phyloP scores from a whole-genome alignment of 805 yeast genomes.

The Lipomyces chichibuensis region DNA sequence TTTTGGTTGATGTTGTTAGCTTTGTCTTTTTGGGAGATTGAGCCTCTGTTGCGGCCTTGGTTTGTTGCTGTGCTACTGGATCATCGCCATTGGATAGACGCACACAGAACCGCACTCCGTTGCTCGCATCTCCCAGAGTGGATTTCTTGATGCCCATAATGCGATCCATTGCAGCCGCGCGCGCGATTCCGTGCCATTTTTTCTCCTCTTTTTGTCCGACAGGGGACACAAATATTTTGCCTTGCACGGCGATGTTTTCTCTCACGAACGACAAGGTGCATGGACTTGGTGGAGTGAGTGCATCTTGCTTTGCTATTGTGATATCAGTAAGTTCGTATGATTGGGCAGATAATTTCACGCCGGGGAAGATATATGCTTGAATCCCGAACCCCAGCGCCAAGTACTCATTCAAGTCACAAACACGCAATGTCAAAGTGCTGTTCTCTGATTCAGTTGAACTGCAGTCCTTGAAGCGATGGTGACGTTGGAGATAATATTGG shows the following conservation, averaged over 20 bases:
- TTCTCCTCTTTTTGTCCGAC: conserved; percentile 28
- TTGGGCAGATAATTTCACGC: conserved; percentile 20
- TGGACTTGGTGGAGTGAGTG: conserved; percentile 24
- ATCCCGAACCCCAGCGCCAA: conserved; percentile 18
- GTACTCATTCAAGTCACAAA: conserved; percentile 11
- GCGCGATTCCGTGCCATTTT: conserved; percentile 33
- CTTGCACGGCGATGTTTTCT: conserved; percentile 16
- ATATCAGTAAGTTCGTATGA: conserved; percentile 13
- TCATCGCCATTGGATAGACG: background rate
- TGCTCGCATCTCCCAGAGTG: background rate
- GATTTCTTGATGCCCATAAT: conserved; percentile 6
- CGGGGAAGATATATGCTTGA: conserved; percentile 24
- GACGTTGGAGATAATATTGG: conserved; percentile 25
- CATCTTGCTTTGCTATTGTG: conserved; percentile 10
- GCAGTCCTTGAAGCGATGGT: conserved; percentile 7
- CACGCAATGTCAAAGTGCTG: background rate
- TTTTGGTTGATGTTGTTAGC: background rate
- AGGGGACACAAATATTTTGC: conserved; percentile 20
- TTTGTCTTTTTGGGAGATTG: conserved; percentile 1
- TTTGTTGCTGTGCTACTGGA: background rate
- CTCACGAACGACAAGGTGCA: conserved; percentile 18
- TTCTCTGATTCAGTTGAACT: background rate
- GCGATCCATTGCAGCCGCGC: conserved; percentile 31
- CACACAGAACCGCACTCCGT: background rate
- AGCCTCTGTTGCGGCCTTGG: background rate